Percentiles rank a stretch among this genome's conserved stretches.
These are phyloP conservation scores for Casuarina glauca DNA, from an alignment of 306 rosid genomes.

Conservation along the genomic window DNA sequence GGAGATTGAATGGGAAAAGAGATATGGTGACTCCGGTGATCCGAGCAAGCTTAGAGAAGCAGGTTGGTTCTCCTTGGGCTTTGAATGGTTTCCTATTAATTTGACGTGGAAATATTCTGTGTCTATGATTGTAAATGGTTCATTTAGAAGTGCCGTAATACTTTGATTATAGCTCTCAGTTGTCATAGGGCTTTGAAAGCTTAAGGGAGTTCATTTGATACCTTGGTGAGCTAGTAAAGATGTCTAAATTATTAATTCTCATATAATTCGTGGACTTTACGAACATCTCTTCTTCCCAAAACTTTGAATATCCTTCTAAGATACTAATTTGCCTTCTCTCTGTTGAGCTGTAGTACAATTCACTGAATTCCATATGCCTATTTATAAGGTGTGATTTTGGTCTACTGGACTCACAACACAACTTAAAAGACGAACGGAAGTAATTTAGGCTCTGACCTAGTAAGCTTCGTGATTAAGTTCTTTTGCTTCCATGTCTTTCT, in stretches of 20 bases:
- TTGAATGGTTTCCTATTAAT: not conserved
- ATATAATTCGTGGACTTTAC: not conserved
- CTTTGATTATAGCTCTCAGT: not conserved
- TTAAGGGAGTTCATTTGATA: not conserved
- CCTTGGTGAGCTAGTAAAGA: not conserved
- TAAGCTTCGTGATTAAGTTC: not conserved
- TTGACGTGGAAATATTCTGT: not conserved
- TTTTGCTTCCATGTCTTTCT: not conserved
- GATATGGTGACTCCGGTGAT: slow-evolving; percentile 95
- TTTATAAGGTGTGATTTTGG: too few species aligned
- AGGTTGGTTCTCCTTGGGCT: slow-evolving; percentile 38
- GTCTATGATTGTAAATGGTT: not conserved
- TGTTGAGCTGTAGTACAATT: too few species aligned
- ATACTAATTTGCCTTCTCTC: too few species aligned
- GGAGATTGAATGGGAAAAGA: slow-evolving; percentile 57
- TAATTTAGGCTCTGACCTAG: not conserved
- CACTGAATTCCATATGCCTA: too few species aligned
- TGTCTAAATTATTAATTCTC: not conserved
- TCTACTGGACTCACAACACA: too few species aligned
- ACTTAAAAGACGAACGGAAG: not conserved
- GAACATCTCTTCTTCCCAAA: too few species aligned
- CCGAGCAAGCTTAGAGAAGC: slow-evolving; percentile 86
- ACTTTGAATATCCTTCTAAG: too few species aligned
- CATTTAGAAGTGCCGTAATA: not conserved
- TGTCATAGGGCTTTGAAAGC: not conserved